A percentile compares a stretch with the other conserved stretches of the same genome.
phyloP scores from a whole-genome alignment of 2,329 filamentous ascomycete species.

The Pseudofabraea citricarpa region DNA sequence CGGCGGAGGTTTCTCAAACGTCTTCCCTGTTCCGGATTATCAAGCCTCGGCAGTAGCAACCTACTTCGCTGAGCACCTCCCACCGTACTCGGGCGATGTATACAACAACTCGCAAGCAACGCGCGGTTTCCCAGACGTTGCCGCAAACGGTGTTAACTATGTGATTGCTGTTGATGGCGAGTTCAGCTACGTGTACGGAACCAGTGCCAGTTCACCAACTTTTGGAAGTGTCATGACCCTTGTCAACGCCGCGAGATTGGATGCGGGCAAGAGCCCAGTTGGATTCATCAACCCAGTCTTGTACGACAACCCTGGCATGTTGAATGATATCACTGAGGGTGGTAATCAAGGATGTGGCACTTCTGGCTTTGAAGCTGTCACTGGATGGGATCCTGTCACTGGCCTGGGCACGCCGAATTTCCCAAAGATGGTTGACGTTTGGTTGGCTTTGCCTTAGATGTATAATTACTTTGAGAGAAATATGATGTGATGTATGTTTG shows the following conservation, averaged over 20 bases:
- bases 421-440: background rate
- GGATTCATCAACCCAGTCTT: constrained; percentile 38
- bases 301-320: constrained; percentile 20
- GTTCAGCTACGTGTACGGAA: constrained; percentile 42
- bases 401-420: background rate
- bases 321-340: constrained; percentile 25
- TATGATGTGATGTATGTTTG: too few species aligned
- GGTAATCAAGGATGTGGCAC: constrained; percentile 17
- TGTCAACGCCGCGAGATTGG: constrained; percentile 34
- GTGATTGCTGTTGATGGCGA: constrained; percentile 37
- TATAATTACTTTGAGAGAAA: too few species aligned
- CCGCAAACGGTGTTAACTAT: constrained; percentile 39
- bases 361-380: constrained; percentile 29
- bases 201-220: constrained; percentile 38
- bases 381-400: constrained; percentile 12
- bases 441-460: background rate
- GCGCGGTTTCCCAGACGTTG: constrained; percentile 43
- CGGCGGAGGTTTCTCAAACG: constrained; percentile 66
- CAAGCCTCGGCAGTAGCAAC: constrained; percentile 29
- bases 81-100: constrained; percentile 30
- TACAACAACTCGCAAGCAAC: constrained; percentile 40
- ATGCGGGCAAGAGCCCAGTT: constrained; percentile 31
- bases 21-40: constrained; percentile 41
- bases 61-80: constrained; percentile 18
- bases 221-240: constrained; percentile 35